These are phyloP conservation scores for Rachicladosporium sp. DNA, from an alignment of 2,329 filamentous ascomycete genomes.

Conservation along the genomic window DNA sequence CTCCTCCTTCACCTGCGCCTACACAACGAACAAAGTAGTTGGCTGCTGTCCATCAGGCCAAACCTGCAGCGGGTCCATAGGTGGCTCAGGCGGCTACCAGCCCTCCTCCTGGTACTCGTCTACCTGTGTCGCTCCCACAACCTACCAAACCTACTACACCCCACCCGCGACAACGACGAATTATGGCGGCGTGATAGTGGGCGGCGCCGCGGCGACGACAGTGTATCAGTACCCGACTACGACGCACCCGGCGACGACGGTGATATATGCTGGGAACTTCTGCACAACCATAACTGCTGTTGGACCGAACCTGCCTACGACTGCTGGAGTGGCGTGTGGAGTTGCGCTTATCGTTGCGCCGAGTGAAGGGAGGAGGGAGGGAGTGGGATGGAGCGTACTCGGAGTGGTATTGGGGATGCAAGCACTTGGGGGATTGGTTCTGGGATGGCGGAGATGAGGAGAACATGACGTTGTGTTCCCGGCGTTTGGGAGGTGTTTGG, in stretches of 20 bases:
- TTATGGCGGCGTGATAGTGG: neutral
- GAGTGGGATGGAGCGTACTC: constrained; percentile 5
- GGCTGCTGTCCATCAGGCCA: constrained; percentile 22
- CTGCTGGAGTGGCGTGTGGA: constrained; percentile 21
- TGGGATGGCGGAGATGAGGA: no score
- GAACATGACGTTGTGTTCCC: no score
- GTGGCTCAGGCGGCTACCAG: constrained; percentile 10
- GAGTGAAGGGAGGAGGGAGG: constrained; percentile 2
- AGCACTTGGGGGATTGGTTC: no score
- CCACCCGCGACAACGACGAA: constrained; percentile 6
- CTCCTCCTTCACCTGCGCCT: constrained; percentile 19
- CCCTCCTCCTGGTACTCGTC: constrained; percentile 7
- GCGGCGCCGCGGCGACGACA: constrained; percentile 2
- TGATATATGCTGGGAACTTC: constrained; percentile 16
- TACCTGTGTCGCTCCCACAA: constrained; percentile 5
- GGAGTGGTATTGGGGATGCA: constrained; percentile 1
- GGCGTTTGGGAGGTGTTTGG: no score
- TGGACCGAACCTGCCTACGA: constrained; percentile 22
- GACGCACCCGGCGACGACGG: constrained; percentile 8
- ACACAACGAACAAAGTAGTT: constrained; percentile 17
- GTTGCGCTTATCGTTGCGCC: constrained; percentile 23
- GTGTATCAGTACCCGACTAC: constrained; percentile 3
- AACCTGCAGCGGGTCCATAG: constrained; percentile 16
- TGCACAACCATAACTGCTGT: constrained; percentile 23
- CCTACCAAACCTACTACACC: constrained; percentile 5